Base-by-base conservation (phyloP, 148 eudicot species). In the Rhododendron ferrugineum region DNA sequence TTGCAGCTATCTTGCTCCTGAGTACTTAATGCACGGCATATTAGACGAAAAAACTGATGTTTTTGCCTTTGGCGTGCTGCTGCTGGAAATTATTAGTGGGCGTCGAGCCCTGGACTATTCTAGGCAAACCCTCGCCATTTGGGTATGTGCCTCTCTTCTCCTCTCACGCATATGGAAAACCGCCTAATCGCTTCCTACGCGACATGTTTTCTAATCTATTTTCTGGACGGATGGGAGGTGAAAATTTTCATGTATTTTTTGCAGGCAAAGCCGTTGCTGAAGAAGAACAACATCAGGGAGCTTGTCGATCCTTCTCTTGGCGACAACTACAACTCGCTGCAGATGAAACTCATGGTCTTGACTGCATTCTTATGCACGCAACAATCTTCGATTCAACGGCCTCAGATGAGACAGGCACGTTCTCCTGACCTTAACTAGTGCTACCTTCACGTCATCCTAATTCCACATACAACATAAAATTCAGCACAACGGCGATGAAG, bases 21-120 rank as follows among this genome's bases (percentile, higher is more conserved):
- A 96, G 91, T 96, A 88, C 92, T 79, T 94, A 56, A 94, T 96
- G 99, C 99, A 96, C 18, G 97, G 98, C 46, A 93, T 93, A 64
- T 94, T 96, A 1, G 98, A 96, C 42, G 99, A 96, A 87, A 94
- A 93, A 84, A 96, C 99, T 8, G 98, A 96, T 86, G 97, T 96
- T 40, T 96, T 90, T 84, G 93, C 99, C 30, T 96, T 89, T 80
- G 99, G 99, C 36, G 98, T 96, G 81, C 90, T 96, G 82, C 88
- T 96, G 44, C 88, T 96, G 89, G 99, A 96, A 72, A 93, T 96
- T 36, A 89, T 96, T 42, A 91, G 97, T 23, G 99, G 99, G 52
- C 92, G 98, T 44, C 92, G 95, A 85, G 99, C 99, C 44, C 92
- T 96, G 49, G 99, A 94, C 87, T 94, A 93, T 89, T 93, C 98